Evolutionary conservation across 805 yeast species (phyloP), one percentile per base, ranked within the genome.

Genomic region (Debaryomyces maramus): DNA sequence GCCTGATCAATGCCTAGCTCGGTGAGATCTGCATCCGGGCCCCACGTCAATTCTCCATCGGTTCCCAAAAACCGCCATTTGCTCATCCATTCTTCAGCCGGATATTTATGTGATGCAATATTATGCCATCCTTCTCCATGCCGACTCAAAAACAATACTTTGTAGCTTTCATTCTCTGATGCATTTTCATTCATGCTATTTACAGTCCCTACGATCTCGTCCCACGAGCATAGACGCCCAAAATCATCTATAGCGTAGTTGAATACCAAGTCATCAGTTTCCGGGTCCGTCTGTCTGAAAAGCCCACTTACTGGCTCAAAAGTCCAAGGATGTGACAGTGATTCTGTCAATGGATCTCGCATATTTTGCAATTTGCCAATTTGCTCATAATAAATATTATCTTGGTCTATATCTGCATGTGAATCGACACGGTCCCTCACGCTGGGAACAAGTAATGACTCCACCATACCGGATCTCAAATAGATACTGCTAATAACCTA

Each of bases 41-140:
- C 81, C 77, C 81, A 80, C 1, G 50, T 56, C 2, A 75, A 60
- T 30, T 68, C 73, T 5, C 80, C 83, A 50, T 77, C 81, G 0
- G 80, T 79, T 6, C 66, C 63, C 22, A 70, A 38, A 18, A 58
- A 60, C 1, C 79, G 65, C 81, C 81, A 81, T 42, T 78, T 70
- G 0, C 51, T 48, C 48, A 76, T 61, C 86, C 86, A 81, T 6
- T 56, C 73, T 2, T 67, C 63, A 15, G 63, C 40, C 5, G 84
- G 83, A 47, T 77, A 79, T 44, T 72, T 67, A 16, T 54, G 61
- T 11, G 78, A 75, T 1, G 77, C 76, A 28, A 65, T 61, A 47
- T 81, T 81, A 44, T 81, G 86, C 53, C 62, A 74, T 0, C 86
- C 87, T 55, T 81, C 84, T 8, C 87, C 87, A 51, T 81, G 87